These are phyloP conservation scores for Nidularia sp. DNA, from an alignment of 768 basidiomycete species.

Conservation along the genomic window DNA sequence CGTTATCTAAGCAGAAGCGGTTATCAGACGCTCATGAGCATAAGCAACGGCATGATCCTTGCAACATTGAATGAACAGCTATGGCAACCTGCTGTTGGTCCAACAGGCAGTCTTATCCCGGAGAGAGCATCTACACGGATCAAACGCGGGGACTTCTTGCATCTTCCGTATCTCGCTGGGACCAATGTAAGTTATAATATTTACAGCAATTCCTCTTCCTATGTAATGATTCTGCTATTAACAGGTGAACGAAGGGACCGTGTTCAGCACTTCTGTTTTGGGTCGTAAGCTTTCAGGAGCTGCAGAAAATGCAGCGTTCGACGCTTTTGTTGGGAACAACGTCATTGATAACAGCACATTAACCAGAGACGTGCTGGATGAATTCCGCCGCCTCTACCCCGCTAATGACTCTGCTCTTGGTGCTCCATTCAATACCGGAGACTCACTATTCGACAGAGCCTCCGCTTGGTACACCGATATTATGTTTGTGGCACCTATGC, in stretches of 20 bases:
- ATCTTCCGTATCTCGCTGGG: slow-evolving; percentile 49
- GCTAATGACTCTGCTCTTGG: slow-evolving; percentile 44
- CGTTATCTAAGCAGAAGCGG: not conserved
- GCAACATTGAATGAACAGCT: slow-evolving; percentile 46
- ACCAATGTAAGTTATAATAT: slow-evolving; percentile 30
- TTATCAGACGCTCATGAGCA: slow-evolving; percentile 39
- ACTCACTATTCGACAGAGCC: slow-evolving; percentile 54
- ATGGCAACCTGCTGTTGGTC: slow-evolving; percentile 55
- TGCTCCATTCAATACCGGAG: slow-evolving; percentile 53
- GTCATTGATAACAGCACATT: slow-evolving; percentile 53
- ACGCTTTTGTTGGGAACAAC: slow-evolving; percentile 39
- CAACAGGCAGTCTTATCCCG: slow-evolving; percentile 42
- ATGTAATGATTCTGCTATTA: not conserved
- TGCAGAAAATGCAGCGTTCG: slow-evolving; percentile 40
- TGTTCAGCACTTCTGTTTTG: slow-evolving; percentile 33
- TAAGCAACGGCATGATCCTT: slow-evolving; percentile 41
- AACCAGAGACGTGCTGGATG: slow-evolving; percentile 31
- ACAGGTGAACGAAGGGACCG: slow-evolving; percentile 52
- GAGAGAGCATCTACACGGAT: slow-evolving; percentile 42
- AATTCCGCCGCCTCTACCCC: slow-evolving; percentile 37
- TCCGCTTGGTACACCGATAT: slow-evolving; percentile 55
- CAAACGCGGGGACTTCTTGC: slow-evolving; percentile 43
- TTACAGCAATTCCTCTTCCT: not conserved
- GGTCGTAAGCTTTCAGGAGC: slow-evolving; percentile 32
- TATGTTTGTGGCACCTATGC: slow-evolving; percentile 49